Base-by-base conservation (phyloP, 225 moss, liverwort and hornwort genomes). In the Asterella californica region DNA sequence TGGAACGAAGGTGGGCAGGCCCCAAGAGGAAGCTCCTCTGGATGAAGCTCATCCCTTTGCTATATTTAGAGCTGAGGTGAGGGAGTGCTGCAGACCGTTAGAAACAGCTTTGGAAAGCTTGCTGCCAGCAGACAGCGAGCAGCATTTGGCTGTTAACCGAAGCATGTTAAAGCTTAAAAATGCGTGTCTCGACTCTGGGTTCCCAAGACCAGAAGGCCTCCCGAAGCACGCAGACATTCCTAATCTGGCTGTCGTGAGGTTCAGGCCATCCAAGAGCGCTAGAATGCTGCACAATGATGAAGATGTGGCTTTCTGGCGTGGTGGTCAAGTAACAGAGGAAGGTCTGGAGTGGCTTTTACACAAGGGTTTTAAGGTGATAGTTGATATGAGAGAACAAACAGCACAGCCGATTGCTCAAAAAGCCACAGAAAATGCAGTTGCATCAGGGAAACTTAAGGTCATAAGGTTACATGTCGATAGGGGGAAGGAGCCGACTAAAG, bases 181-280 rank as follows among this genome's bases (percentile, higher is more conserved):
- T 78, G 91, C 89, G 59, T 96, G 94, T 29, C 82, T 94, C 48
- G 94, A 96, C 64, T 92, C 96, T 17, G 94, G 94, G 38, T 94
- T 92, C 74, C 91, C 89, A 4, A 88, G 96, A 80, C 74, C 90
- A 37, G 88, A 86, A 57, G 92, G 70, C 27, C 84, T 90, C 47
- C 96, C 94, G 17, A 90, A 84, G 63, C 92, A 90, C 47, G 96
- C 88, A 19, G 96, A 94, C 70, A 96, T 92, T 53, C 96, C 96
- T 36, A 96, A 96, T 74, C 86, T 96, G 57, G 92, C 94, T 24
- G 88, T 90, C 0, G 93, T 96, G 24, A 92, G 92, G 82, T 78
- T 94, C 29, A 84, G 89, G 62, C 93, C 95, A 45, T 93, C 90
- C 46, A 90, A 84, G 37, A 87, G 75, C 79, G 87, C 82, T n/a